Evolutionary conservation across 345 rosid genomes (phyloP).

Genomic region (Sonneratia caseolaris): DNA sequence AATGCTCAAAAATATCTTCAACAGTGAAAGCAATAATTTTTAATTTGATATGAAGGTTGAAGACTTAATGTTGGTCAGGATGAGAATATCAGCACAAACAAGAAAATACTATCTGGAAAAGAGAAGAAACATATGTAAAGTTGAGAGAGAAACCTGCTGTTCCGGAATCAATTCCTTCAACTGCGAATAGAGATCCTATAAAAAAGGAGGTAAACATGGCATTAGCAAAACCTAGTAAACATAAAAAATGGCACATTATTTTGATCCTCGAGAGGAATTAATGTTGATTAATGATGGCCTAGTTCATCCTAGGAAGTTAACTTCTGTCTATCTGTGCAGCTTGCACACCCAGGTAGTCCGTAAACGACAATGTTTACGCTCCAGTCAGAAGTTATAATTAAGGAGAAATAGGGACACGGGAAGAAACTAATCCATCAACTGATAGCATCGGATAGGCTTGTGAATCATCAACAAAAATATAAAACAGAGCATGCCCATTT

Average conservation of each 20-base stretch:
- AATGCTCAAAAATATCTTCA: neutral
- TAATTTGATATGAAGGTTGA: neutral
- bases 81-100: neutral
- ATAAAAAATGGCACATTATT: neutral
- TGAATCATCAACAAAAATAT: neutral
- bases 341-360: neutral
- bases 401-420: too few relatives aligned
- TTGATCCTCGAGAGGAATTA: neutral
- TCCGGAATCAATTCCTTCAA: constrained; percentile 87
- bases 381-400: neutral
- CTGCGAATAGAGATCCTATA: constrained; percentile 85
- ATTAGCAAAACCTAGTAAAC: neutral
- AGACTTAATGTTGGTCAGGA: neutral
- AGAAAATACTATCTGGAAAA: neutral
- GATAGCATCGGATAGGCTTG: neutral
- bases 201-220: neutral
- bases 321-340: neutral
- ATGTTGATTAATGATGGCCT: neutral
- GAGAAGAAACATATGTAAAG: neutral
- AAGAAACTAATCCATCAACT: neutral
- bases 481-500: neutral
- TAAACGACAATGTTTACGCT: neutral
- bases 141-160: constrained; percentile 53
- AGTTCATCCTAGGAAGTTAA: neutral
- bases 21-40: neutral